Evolutionary conservation across 2,329 filamentous ascomycete genomes (phyloP).

Genomic region (Pseudogymnoascus sp.): DNA sequence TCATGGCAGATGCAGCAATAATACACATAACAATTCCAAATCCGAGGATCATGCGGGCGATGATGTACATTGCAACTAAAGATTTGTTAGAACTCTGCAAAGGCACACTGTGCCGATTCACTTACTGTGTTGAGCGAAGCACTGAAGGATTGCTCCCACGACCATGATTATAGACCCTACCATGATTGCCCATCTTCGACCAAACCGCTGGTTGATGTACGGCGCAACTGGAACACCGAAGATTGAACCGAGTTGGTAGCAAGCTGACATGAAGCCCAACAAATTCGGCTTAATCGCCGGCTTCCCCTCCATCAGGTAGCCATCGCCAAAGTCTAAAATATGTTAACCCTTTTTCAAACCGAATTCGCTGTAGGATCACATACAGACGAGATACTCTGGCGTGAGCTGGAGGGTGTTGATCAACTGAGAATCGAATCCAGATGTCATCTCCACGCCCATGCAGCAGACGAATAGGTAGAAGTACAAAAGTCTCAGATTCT

Average conservation of each 20-base stretch:
- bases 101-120: not conserved
- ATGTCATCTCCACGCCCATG: slow-evolving; percentile 46
- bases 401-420: slow-evolving; percentile 36
- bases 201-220: slow-evolving; percentile 40
- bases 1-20: slow-evolving; percentile 41
- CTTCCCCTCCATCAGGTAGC: not conserved
- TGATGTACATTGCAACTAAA: slow-evolving; percentile 41
- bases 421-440: slow-evolving; percentile 44
- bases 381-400: not conserved
- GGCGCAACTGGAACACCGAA: slow-evolving; percentile 45
- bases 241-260: slow-evolving; percentile 47
- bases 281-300: slow-evolving; percentile 26
- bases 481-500: slow-evolving; percentile 31
- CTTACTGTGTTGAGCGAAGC: slow-evolving; percentile 32
- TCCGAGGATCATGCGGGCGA: slow-evolving; percentile 43
- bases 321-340: slow-evolving; percentile 15
- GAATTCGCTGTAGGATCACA: not conserved
- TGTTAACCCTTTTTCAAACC: not conserved
- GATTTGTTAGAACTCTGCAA: not conserved
- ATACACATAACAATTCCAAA: slow-evolving; percentile 44
- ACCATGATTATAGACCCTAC: slow-evolving; percentile 47
- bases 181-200: slow-evolving; percentile 45
- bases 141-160: slow-evolving; percentile 46
- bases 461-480: slow-evolving; percentile 37
- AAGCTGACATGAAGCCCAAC: slow-evolving; percentile 42